Evolutionary conservation across 768 basidiomycete genomes (phyloP), one percentile per base, ranked within the genome.

Genomic region (Russula compacta): DNA sequence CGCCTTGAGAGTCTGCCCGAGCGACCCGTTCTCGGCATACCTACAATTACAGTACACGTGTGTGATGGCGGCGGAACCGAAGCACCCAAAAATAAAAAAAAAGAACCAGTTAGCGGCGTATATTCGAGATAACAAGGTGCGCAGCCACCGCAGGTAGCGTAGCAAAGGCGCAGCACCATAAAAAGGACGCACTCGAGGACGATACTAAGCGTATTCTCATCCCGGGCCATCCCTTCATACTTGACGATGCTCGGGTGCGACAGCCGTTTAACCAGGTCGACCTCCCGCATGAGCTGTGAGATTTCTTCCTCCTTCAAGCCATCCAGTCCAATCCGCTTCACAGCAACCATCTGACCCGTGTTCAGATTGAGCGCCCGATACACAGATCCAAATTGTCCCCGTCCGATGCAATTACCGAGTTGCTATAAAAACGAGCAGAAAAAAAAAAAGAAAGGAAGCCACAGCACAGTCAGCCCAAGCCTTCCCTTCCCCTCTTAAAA

Each of bases 331-430:
- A 99, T 95, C 35, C 92, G 86, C 76, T 99, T 99, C 54, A 98
- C 92, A n/a, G 95, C 95, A n/a, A 95, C 94, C 84, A 92, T 95
- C 73, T 95, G 91, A 15, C 95, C 95, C 1, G 89, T 94, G 64
- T 88, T 87, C 71, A 98, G 75, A 71, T 99, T 95, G 60, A 99
- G 78, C 12, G 95, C 95, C 14, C 92, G 84, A 72, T 95, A 98
- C 6, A 98, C 95, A 9, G 93, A 84, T 33, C 95, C 95, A 72
- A 98, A 98, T 75, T 98, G 95, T 8, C 95, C 95, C 52, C 90
- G 85, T 2, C 95, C 95, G 65, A 99, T 95, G 71, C 92, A 95
- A 73, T 97, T 95, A 35, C 95, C 95, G 19, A 99, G 79, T 94
- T 95, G 93, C 95, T 98, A 69, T 35, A 47, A 44, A 56, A n/a